Conservation (phyloP, 2,329 filamentous ascomycete species). For the Trichoderma sp. region DNA sequence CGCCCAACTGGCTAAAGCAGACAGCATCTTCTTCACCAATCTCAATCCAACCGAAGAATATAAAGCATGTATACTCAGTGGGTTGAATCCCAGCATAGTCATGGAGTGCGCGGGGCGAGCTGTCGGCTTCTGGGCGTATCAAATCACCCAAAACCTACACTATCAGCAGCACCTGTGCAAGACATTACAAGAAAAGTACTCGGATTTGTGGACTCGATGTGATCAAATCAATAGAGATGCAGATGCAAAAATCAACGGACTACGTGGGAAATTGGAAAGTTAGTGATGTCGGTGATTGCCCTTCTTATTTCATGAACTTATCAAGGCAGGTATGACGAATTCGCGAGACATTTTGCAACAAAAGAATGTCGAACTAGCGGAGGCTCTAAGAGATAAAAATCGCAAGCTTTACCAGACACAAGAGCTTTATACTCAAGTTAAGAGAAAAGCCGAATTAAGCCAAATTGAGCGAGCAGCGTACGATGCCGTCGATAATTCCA, state of each 20-base stretch:
- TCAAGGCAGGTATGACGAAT: conserved; percentile 48
- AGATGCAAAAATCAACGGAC: conserved; percentile 65
- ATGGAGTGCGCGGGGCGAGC: conserved; percentile 84
- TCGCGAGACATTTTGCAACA: conserved; percentile 63
- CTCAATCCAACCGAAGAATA: conserved; percentile 84
- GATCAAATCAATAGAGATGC: conserved; percentile 74
- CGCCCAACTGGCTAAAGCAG: conserved; percentile 63
- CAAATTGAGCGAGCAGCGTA: conserved; percentile 56
- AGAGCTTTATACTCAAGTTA: conserved; percentile 61
- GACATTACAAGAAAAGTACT: conserved; percentile 70
- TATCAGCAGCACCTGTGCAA: conserved; percentile 77
- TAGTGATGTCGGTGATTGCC: conserved; percentile 24
- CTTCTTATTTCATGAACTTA: conserved; percentile 14
- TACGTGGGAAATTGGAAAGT: conserved; percentile 67
- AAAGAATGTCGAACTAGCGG: conserved; percentile 70
- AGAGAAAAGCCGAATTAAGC: conserved; percentile 52
- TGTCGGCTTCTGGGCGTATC: conserved; percentile 82
- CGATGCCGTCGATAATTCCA: conserved; percentile 38
- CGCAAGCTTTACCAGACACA: conserved; percentile 68
- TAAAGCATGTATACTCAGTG: conserved; percentile 82
- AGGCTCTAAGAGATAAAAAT: conserved; percentile 67
- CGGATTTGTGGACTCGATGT: conserved; percentile 60
- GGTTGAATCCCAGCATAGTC: conserved; percentile 74
- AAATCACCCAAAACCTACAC: conserved; percentile 75
- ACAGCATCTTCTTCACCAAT: conserved; percentile 70